Base-by-base conservation (phyloP, 192 early-diverging fungal genomes). In the Haplosporangium gracile region DNA sequence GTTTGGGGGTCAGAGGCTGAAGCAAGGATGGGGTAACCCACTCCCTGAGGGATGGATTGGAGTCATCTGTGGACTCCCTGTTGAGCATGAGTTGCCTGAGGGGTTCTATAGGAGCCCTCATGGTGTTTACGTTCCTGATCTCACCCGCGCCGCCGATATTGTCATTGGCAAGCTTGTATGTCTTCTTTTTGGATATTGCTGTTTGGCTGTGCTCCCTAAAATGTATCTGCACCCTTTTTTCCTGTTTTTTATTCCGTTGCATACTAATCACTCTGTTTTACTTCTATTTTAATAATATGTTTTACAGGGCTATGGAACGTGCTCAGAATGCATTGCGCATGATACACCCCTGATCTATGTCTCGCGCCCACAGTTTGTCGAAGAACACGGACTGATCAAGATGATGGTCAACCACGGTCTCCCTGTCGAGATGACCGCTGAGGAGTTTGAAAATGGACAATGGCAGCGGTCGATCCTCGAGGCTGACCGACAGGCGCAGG, bases 71-170 rank as follows among this genome's bases (percentile, higher is more conserved):
- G 92, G 91, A 76, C 34, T 76, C n/a, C 88, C 88, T 22, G 89
- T 83, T n/a, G 69, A 79, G 11, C 80, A 81, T 16, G 78, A 88
- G 45, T 80, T 91, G 57, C 91, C 88, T 24, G 65, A 74, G 20
- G 55, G 82, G 8, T 92, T 92, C 68, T 92, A 91, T 60, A 36
- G 85, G 8, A 89, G 89, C 40, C 79, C 90, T 13, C 81, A 81
- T 43, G 89, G 91, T 75, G 91, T 89, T 1, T 93, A 92, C 72
- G 89, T 93, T 2, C 92, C 92, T n/a, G 92, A 93, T 70, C 75
- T 93, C 16, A 91, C 90, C 32, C 83, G 90, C 70, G 91, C 91
- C 38, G 89, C 87, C 7, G 91, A 92, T 77, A 92, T 90, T 43
- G 82, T 93, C 36, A 85, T 93, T 49, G 92, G 92, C 20, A 93